A percentile compares a stretch with the other conserved stretches of the same genome.
phyloP scores from a whole-genome alignment of 176 grass and related monocot species.

The Olyra latifolia region DNA sequence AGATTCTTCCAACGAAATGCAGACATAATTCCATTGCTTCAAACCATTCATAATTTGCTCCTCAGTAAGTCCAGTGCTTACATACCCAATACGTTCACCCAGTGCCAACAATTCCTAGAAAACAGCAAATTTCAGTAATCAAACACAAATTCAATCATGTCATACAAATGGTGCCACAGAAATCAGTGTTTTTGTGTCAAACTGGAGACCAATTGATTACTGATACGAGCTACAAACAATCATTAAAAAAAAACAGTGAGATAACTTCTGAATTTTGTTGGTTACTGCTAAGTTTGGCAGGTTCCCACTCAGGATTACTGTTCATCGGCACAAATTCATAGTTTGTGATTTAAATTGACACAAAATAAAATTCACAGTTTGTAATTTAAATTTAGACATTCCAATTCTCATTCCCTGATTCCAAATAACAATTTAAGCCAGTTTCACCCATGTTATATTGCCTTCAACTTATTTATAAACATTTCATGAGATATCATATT shows the following conservation, averaged over 20 bases:
- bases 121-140: constrained; percentile 8
- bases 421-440: neutral
- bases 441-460: neutral
- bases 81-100: constrained; percentile 77
- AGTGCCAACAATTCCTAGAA: constrained; percentile 70
- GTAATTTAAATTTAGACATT: neutral
- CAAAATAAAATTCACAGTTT: neutral
- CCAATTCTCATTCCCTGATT: neutral
- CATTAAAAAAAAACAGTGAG: neutral
- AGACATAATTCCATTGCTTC: constrained; percentile 55
- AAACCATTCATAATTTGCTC: constrained; percentile 57
- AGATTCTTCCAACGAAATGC: constrained; percentile 39
- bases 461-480: neutral
- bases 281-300: neutral
- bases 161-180: neutral
- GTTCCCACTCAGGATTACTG: neutral
- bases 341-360: neutral
- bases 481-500: neutral
- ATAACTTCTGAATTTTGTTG: neutral
- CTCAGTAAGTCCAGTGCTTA: constrained; percentile 75
- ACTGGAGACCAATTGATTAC: neutral
- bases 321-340: neutral
- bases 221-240: neutral
- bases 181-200: neutral
- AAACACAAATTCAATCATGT: constrained; percentile 32